Evolutionary conservation across 768 basidiomycete genomes (phyloP).

Genomic region (Candolleomyces eurysporus): DNA sequence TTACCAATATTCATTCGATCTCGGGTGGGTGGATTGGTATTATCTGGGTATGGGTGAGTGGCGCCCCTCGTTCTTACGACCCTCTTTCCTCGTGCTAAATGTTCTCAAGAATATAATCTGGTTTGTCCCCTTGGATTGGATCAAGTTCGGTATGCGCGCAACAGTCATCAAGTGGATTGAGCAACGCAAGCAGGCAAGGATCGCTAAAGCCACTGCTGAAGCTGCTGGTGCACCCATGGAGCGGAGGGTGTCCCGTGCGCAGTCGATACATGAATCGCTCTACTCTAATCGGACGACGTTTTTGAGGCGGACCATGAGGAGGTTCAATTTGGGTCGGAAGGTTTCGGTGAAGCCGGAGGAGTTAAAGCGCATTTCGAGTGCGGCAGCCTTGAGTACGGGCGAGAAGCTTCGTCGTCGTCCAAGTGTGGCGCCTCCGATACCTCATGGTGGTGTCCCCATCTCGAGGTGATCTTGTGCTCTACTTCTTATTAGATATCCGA

Average conservation of each 20-base stretch:
- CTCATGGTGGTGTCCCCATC: neutral
- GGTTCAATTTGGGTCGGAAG: conserved; percentile 85
- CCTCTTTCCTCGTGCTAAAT: neutral
- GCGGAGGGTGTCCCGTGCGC: conserved; percentile 87
- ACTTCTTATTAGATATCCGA: too few species aligned
- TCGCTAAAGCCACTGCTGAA: conserved; percentile 38
- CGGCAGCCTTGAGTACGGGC: conserved; percentile 80
- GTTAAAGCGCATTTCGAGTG: conserved; percentile 80
- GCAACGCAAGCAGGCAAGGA: conserved; percentile 52
- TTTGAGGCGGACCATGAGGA: conserved; percentile 83
- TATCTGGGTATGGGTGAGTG: conserved; percentile 86
- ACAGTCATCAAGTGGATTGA: conserved; percentile 87
- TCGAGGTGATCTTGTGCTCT: too few species aligned
- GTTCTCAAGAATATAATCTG: conserved; percentile 79
- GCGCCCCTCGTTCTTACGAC: too few species aligned
- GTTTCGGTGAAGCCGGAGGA: conserved; percentile 82
- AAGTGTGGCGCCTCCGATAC: conserved; percentile 21
- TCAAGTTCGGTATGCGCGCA: conserved; percentile 96
- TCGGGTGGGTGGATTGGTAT: conserved; percentile 97
- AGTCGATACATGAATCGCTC: conserved; percentile 85
- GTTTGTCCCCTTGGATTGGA: conserved; percentile 93
- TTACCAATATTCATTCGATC: conserved; percentile 77
- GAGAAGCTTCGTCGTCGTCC: conserved; percentile 77
- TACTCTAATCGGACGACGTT: conserved; percentile 96
- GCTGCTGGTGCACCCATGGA: conserved; percentile 68